A percentile compares a stretch with the other conserved stretches of the same genome.
phyloP scores from a whole-genome alignment of 179 eudicot genomes.

The Actinidia chinensis region DNA sequence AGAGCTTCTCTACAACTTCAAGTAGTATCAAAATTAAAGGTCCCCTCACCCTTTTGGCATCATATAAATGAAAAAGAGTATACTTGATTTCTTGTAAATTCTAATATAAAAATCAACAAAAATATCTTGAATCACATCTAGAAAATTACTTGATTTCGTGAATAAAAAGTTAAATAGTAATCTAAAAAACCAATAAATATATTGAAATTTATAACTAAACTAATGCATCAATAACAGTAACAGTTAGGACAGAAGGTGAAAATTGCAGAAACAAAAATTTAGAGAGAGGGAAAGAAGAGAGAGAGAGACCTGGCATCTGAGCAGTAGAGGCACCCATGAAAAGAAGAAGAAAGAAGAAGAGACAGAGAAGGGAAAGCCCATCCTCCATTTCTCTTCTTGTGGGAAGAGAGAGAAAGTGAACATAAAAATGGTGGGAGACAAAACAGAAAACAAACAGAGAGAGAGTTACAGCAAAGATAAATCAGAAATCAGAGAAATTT shows the following conservation, averaged over 20 bases:
- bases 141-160: neutral
- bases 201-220: neutral
- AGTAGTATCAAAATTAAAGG: neutral
- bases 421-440: neutral
- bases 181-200: neutral
- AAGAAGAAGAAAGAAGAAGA: slow-evolving; percentile 12
- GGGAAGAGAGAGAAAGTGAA: neutral
- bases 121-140: neutral
- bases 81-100: neutral
- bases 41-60: no score
- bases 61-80: neutral
- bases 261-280: neutral
- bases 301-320: slow-evolving; percentile 17
- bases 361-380: slow-evolving; percentile 10
- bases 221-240: neutral
- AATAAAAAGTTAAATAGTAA: neutral
- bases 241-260: neutral
- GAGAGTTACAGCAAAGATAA: neutral
- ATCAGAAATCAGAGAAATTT: neutral
- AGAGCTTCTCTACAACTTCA: neutral
- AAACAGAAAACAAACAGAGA: neutral
- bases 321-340: slow-evolving; percentile 12
- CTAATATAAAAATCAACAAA: no score
- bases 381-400: slow-evolving; percentile 6
- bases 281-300: neutral